These are phyloP conservation scores for Cyclaneusma minus DNA, from an alignment of 2,329 filamentous ascomycete species.

Conservation along the genomic window DNA sequence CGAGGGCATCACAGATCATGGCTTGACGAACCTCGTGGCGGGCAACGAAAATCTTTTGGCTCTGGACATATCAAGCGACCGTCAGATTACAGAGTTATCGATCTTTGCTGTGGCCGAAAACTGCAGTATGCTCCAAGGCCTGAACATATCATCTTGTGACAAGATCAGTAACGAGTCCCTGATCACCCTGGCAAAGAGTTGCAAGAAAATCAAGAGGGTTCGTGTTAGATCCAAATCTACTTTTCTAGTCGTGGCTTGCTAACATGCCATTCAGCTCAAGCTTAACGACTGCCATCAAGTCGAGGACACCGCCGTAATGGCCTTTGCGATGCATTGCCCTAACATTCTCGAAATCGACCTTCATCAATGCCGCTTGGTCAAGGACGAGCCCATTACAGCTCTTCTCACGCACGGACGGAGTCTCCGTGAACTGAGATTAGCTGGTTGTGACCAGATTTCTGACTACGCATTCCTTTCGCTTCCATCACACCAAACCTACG, in stretches of 20 bases:
- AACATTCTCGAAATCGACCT: slow-evolving; percentile 95
- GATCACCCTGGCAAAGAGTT: slow-evolving; percentile 63
- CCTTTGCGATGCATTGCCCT: slow-evolving; percentile 76
- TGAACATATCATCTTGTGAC: slow-evolving; percentile 81
- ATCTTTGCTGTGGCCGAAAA: slow-evolving; percentile 64
- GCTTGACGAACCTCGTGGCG: slow-evolving; percentile 63
- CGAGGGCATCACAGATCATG: slow-evolving; percentile 66
- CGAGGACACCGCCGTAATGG: slow-evolving; percentile 65
- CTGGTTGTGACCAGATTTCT: slow-evolving; percentile 70
- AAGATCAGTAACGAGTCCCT: slow-evolving; percentile 79
- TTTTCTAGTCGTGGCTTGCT: not conserved
- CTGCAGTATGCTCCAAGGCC: slow-evolving; percentile 72
- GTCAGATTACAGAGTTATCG: slow-evolving; percentile 67
- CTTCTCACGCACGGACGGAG: slow-evolving; percentile 65
- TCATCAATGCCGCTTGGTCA: slow-evolving; percentile 67
- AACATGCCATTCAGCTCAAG: slow-evolving; percentile 51
- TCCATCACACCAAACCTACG: slow-evolving; percentile 53
- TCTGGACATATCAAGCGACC: slow-evolving; percentile 73
- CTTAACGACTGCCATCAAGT: slow-evolving; percentile 83
- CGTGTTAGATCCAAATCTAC: slow-evolving; percentile 20
- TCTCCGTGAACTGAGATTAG: slow-evolving; percentile 79
- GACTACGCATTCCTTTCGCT: slow-evolving; percentile 79
- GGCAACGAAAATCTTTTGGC: slow-evolving; percentile 73
- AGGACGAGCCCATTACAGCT: slow-evolving; percentile 68
- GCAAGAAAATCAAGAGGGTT: slow-evolving; percentile 75